Base-by-base conservation (phyloP, 1,284 basidiomycete species). In the Fomitiporia mediterranea region DNA sequence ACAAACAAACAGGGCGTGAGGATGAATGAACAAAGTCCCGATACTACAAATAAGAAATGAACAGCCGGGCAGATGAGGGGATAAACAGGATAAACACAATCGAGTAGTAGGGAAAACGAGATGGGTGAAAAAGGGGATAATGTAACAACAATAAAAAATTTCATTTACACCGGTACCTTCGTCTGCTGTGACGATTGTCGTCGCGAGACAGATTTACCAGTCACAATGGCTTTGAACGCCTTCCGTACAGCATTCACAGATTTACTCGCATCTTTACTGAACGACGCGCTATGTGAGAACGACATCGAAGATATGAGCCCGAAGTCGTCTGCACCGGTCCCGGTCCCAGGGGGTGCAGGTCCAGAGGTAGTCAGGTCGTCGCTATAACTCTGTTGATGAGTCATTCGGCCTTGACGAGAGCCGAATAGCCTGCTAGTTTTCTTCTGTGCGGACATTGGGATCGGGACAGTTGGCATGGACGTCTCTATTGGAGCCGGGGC, bases 331-430 rank as follows among this genome's bases (percentile, higher is more conserved):
- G 79, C 71, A 5, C 75, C 75, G 23, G 38, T 7, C 17, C 19
- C 25, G 35, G 23, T 32, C 5, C 30, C 30, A 7, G 19, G 9
- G 13, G 32, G 7, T 6, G 5, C 25, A 13, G 44, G 27, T 28
- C 69, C 28, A 66, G 68, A 51, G 66, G 66, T 61, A 72, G 70
- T 38, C 68, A 64, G 63, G 60, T 87, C 83, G 9, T 82, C 80
- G 62, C 82, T 85, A 9, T 82, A 84, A 21, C 86, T 76, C 0
- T 84, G 82, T 2, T 83, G 82, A 13, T 79, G 83, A 82, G 86
- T 82, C 21, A 74, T 72, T 25, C 74, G 76, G 53, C 78, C 76
- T 28, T 23, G 40, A 15, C 49, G 47, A n/a, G 52, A 17, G n/a
- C 55, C 73, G 64, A 87, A 85, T 37, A 80, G 71, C 35, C 75